Evolutionary conservation across 1,284 basidiomycete genomes (phyloP).

Genomic region (Malassezia caprae): DNA sequence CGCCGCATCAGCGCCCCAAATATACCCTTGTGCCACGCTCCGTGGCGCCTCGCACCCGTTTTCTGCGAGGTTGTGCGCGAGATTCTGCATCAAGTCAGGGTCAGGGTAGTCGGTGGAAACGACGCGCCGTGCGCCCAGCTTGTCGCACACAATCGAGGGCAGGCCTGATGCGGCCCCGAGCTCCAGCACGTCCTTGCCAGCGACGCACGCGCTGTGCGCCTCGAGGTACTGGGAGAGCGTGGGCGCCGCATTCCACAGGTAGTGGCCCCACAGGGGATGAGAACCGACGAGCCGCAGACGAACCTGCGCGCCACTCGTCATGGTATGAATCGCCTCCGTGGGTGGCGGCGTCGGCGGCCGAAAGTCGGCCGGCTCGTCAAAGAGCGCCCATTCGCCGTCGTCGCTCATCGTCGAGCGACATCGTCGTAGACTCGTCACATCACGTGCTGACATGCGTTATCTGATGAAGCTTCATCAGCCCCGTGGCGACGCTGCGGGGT

Average conservation of each 20-base stretch:
- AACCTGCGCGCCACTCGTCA: constrained; percentile 21
- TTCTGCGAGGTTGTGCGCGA: constrained; percentile 59
- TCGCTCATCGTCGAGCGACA: background rate
- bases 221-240: constrained; percentile 48
- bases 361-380: constrained; percentile 41
- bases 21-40: constrained; percentile 57
- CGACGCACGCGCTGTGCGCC: constrained; percentile 50
- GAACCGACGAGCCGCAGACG: constrained; percentile 67
- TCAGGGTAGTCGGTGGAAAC: constrained; percentile 91
- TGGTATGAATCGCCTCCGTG: constrained; percentile 25
- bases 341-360: constrained; percentile 42
- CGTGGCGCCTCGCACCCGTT: constrained; percentile 55
- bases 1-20: constrained; percentile 69
- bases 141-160: constrained; percentile 53
- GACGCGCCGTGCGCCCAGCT: constrained; percentile 52
- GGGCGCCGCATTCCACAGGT: constrained; percentile 59
- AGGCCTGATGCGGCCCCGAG: constrained; percentile 85
- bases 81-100: constrained; percentile 63
- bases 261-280: constrained; percentile 83
- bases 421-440: no score
- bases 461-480: background rate
- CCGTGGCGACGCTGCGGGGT: background rate
- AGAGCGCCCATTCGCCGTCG: constrained; percentile 25
- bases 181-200: constrained; percentile 61
- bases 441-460: constrained; percentile 10